These are phyloP conservation scores for Orychophragmus violaceus DNA, from an alignment of 345 rosid genomes.

Conservation along the genomic window DNA sequence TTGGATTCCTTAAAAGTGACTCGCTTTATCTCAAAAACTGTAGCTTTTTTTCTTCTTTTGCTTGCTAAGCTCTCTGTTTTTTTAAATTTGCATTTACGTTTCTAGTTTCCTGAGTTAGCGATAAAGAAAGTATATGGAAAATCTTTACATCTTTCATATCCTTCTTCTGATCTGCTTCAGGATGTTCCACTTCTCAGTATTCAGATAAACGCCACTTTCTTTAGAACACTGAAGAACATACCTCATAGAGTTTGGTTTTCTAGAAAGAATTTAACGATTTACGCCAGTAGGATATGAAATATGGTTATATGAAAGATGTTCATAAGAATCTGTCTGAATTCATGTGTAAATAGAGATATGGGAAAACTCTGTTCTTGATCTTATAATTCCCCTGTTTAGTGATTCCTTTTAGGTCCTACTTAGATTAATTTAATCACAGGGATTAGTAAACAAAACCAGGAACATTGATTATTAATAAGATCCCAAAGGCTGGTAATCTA, in stretches of 20 bases:
- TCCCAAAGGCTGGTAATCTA: not conserved
- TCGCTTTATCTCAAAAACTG: not conserved
- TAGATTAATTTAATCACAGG: not conserved
- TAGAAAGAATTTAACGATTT: not conserved
- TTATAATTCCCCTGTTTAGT: not conserved
- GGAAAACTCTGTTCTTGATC: slow-evolving; percentile 17
- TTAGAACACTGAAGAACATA: slow-evolving; percentile 11
- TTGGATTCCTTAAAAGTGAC: slow-evolving; percentile 28
- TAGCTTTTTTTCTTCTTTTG: not conserved
- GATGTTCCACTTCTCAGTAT: not conserved
- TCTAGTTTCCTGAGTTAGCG: not conserved
- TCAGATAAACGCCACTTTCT: not conserved
- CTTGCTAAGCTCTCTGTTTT: slow-evolving; percentile 11
- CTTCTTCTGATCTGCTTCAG: slow-evolving; percentile 25
- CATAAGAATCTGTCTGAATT: not conserved
- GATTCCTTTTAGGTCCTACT: slow-evolving; percentile 21
- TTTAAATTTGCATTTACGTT: not conserved
- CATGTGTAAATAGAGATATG: not conserved
- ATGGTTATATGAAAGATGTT: not conserved
- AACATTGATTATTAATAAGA: slow-evolving; percentile 16
- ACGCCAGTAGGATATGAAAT: not conserved
- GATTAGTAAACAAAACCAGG: slow-evolving; percentile 13
- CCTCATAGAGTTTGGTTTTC: not conserved
- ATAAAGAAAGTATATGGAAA: no score
- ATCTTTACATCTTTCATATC: no score